Conservation (phyloP, 2,329 filamentous ascomycete species). For the Exophiala xenobiotica region DNA sequence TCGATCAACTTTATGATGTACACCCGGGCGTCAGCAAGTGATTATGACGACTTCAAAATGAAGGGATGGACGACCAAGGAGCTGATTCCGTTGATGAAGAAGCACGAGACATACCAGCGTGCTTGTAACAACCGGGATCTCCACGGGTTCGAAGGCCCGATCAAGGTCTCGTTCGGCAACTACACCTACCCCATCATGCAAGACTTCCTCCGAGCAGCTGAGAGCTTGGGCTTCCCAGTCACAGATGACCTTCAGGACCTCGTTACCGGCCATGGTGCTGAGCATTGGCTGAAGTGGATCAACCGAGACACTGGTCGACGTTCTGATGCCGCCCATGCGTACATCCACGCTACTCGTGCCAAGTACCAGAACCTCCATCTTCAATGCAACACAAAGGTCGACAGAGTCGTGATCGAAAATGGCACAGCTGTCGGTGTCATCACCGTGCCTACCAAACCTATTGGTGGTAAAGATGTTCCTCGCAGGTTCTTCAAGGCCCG, state of each 20-base stretch:
- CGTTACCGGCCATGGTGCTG: constrained; percentile 60
- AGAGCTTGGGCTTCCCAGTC: constrained; percentile 71
- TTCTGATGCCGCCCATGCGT: constrained; percentile 74
- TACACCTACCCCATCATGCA: constrained; percentile 80
- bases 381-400: constrained; percentile 72
- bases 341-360: constrained; percentile 72
- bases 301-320: constrained; percentile 66
- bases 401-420: constrained; percentile 72
- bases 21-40: constrained; percentile 14
- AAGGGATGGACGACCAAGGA: constrained; percentile 79
- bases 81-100: constrained; percentile 72
- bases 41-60: constrained; percentile 73
- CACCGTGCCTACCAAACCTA: constrained; percentile 68
- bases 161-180: constrained; percentile 79
- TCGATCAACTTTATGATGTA: constrained; percentile 74
- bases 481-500: constrained; percentile 64
- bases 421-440: constrained; percentile 70
- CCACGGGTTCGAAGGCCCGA: constrained; percentile 76
- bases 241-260: constrained; percentile 77
- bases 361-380: constrained; percentile 70
- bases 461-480: constrained; percentile 52
- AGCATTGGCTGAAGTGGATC: constrained; percentile 86
- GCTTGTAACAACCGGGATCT: constrained; percentile 60
- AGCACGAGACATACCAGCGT: constrained; percentile 75
- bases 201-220: constrained; percentile 71